phyloP scores from a whole-genome alignment of 176 grass and related monocot species.

The Pharus latifolius region DNA sequence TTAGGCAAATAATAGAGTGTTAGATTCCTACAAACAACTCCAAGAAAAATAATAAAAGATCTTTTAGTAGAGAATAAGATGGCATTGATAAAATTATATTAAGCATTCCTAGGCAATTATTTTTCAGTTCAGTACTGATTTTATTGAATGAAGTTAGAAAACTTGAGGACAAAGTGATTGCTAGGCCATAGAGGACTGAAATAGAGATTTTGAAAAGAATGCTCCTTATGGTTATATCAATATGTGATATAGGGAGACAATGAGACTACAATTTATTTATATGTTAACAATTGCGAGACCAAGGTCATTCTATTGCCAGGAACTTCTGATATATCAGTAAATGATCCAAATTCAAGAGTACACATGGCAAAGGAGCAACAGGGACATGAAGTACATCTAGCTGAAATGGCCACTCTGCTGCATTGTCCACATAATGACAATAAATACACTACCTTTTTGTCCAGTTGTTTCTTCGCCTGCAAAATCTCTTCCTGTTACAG shows the following conservation, averaged over 20 bases:
- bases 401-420: background rate
- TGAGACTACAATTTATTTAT: too few species aligned
- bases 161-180: too few species aligned
- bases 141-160: too few species aligned
- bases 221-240: too few species aligned
- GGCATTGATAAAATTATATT: too few species aligned
- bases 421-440: background rate
- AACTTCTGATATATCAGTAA: background rate
- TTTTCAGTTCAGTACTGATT: too few species aligned
- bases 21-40: background rate
- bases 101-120: too few species aligned
- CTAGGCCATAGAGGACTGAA: too few species aligned
- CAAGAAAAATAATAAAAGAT: background rate
- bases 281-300: background rate
- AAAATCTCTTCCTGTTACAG: slow-evolving; percentile 64
- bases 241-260: too few species aligned
- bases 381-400: background rate
- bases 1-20: slow-evolving; percentile 4
- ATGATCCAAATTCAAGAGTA: background rate
- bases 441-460: slow-evolving; percentile 65
- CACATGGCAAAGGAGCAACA: background rate
- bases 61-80: background rate
- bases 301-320: background rate
- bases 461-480: slow-evolving; percentile 46
- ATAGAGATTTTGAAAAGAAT: too few species aligned